Percentiles rank a stretch among this genome's conserved stretches.
Conservation (phyloP, 1,284 basidiomycete genomes). For the Marasmius tenuissimus region DNA sequence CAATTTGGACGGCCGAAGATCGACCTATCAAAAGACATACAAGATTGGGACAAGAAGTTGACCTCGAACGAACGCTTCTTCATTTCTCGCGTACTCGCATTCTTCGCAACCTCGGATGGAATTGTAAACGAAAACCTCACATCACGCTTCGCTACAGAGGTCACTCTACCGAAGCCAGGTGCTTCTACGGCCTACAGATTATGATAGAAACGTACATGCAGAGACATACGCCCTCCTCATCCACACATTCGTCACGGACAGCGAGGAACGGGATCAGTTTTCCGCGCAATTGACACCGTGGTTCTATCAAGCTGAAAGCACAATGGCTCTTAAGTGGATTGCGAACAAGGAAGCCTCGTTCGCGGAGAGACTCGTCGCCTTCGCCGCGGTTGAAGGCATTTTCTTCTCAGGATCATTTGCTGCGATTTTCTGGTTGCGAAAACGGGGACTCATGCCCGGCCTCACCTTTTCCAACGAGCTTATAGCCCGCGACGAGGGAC, state of each 20-base stretch:
- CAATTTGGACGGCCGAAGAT: constrained; percentile 99
- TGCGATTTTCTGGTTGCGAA: constrained; percentile 99
- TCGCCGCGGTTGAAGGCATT: constrained; percentile 98
- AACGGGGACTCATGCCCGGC: constrained; percentile 97
- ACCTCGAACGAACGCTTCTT: constrained; percentile 96
- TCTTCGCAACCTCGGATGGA: constrained; percentile 96
- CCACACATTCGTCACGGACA: constrained; percentile 96
- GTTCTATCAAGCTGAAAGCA: constrained; percentile 92
- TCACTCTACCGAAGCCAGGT: constrained; percentile 95
- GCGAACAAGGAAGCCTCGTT: constrained; percentile 83
- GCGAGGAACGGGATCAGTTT: constrained; percentile 82
- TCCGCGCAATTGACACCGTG: constrained; percentile 93
- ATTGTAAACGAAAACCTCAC: constrained; percentile 98
- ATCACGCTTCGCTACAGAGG: constrained; percentile 93
- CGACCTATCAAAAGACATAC: constrained; percentile 91
- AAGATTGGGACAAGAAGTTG: constrained; percentile 92
- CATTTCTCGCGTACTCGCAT: constrained; percentile 94
- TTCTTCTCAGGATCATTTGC: constrained; percentile 97
- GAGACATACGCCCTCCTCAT: constrained; percentile 98
- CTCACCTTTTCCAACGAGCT: constrained; percentile 97
- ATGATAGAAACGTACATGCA: constrained; percentile 99
- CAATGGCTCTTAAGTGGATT: constrained; percentile 95
- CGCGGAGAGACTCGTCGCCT: constrained; percentile 91
- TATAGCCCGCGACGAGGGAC: constrained; percentile 96
- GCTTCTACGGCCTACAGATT: constrained; percentile 99